These are phyloP conservation scores for Teratosphaeria viscida DNA, from an alignment of 2,329 filamentous ascomycete species.

Conservation along the genomic window DNA sequence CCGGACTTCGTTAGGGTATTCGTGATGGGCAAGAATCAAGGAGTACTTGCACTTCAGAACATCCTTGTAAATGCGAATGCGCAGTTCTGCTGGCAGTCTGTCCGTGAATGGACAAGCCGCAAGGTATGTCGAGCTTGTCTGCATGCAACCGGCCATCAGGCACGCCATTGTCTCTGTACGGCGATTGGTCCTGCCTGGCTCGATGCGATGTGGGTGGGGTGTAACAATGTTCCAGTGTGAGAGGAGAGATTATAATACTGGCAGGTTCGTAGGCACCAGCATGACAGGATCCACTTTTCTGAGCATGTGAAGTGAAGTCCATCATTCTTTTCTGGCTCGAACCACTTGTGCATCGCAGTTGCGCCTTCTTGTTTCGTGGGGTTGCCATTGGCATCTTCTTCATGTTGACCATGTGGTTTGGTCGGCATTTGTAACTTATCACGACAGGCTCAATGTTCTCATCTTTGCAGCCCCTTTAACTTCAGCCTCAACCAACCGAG, in stretches of 20 bases:
- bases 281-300: not conserved
- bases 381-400: not conserved
- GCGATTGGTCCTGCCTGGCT: not conserved
- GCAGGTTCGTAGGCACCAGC: not conserved
- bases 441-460: not conserved
- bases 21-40: slow-evolving; percentile 7
- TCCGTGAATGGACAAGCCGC: not conserved
- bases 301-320: not conserved
- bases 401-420: not conserved
- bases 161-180: not conserved
- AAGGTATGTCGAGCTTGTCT: not conserved
- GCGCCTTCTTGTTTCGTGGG: not conserved
- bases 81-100: not conserved
- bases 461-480: not conserved
- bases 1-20: slow-evolving; percentile 3
- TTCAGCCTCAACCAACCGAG: slow-evolving; percentile 18
- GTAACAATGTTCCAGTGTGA: not conserved
- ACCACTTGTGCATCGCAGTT: not conserved
- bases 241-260: not conserved
- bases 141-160: not conserved
- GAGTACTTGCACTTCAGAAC: not conserved
- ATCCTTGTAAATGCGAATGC: not conserved
- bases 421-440: not conserved
- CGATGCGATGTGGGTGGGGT: not conserved
- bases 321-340: not conserved